Evolutionary conservation across 2,329 filamentous ascomycete genomes (phyloP), one percentile per base, ranked within the genome.

Genomic region (Orbilia javanica): DNA sequence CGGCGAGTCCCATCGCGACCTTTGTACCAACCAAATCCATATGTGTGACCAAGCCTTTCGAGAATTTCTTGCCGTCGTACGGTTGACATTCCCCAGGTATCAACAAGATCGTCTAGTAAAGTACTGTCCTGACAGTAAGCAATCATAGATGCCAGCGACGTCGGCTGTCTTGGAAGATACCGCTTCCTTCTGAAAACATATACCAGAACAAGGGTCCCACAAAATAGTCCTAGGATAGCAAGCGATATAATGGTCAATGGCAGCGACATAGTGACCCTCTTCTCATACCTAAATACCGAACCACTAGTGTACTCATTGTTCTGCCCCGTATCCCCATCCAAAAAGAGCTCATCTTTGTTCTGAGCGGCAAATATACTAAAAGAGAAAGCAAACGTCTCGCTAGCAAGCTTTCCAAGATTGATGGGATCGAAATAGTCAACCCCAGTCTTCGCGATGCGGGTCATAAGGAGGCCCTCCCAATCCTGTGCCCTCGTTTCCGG

Each of bases 21-120:
- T 22, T 27, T 1, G 36, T 73, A 73, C 60, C 60, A 73, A 11
- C 69, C 69, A 50, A 73, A 73, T 13, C 69, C 69, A 34, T 73
- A 66, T 0, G 60, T 60, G 22, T 64, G 10, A 1, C 69, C 69
- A 0, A 66, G 5, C 1, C 39, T 25, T 39, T 65, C 69, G 1
- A 73, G 42, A 15, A n/a, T 4, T 15, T 60, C 13, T 2, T 57
- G 11, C 27, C 63, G 27, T 6, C 15, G 48, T 25, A 42, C 5
- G 13, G 69, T 73, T 22, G 69, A 66, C 46, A 65, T 34, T 0
- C n/a, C 46, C 46, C 50, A 66, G 8, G 62, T 73, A 48, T 52
- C 60, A 11, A 22, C 50, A 15, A 73, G 3, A 15, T 73, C 62
- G 22, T 73, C 52, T 11, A 73, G 10, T 5, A 73, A 18, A 36